Evolutionary conservation across 2,329 filamentous ascomycete genomes (phyloP).

Genomic region (Pezicula rhizophila): DNA sequence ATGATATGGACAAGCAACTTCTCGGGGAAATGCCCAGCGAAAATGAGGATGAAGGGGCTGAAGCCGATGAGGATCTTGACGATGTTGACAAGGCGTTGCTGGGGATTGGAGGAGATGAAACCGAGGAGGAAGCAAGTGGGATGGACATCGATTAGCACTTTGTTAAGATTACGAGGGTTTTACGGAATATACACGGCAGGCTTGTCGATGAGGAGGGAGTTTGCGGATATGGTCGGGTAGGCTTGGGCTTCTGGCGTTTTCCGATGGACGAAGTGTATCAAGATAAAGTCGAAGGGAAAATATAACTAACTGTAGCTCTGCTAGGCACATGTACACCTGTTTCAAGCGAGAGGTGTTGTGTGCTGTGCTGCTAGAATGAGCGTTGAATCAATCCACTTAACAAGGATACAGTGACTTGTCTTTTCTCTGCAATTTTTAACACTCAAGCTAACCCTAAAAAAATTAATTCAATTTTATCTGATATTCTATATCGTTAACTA

Average conservation of each 20-base stretch:
- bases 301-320: too few species aligned
- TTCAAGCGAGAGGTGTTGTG: too few species aligned
- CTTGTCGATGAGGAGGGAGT: slow-evolving; percentile 1
- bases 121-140: slow-evolving; percentile 25
- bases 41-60: slow-evolving; percentile 34
- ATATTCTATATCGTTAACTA: too few species aligned
- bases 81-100: slow-evolving; percentile 37
- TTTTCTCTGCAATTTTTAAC: too few species aligned
- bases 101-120: slow-evolving; percentile 25
- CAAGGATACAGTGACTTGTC: too few species aligned
- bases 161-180: not conserved
- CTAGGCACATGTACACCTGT: too few species aligned
- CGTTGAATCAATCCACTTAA: too few species aligned
- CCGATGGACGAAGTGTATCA: too few species aligned
- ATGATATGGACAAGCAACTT: slow-evolving; percentile 49
- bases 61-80: slow-evolving; percentile 37
- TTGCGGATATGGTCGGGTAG: not conserved
- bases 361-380: too few species aligned
- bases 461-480: too few species aligned
- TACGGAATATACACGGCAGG: not conserved
- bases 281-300: too few species aligned
- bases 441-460: too few species aligned
- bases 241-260: not conserved
- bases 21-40: slow-evolving; percentile 40
- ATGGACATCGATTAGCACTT: slow-evolving; percentile 25